Evolutionary conservation across 768 basidiomycete species (phyloP).

Genomic region (Obba rivulosa): DNA sequence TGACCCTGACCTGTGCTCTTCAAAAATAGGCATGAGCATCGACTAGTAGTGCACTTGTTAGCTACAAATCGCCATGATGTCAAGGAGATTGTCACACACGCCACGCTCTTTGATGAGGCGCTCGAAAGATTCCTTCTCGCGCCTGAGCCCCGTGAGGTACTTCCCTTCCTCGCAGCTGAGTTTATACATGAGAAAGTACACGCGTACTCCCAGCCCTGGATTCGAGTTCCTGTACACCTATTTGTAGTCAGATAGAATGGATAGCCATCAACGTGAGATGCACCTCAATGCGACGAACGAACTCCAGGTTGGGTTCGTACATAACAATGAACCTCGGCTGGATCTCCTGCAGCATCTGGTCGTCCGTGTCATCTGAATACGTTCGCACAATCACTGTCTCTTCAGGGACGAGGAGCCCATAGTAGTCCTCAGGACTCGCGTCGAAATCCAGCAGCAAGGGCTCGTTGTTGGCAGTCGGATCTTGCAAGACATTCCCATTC

Average conservation of each 20-base stretch:
- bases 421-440: slow-evolving; percentile 67
- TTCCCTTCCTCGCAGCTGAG: slow-evolving; percentile 94
- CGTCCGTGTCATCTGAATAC: slow-evolving; percentile 91
- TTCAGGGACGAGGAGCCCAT: slow-evolving; percentile 72
- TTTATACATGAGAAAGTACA: slow-evolving; percentile 95
- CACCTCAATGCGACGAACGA: slow-evolving; percentile 88
- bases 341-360: slow-evolving; percentile 80
- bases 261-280: slow-evolving; percentile 11
- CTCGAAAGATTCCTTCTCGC: slow-evolving; percentile 94
- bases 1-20: slow-evolving; percentile 45
- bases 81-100: slow-evolving; percentile 41
- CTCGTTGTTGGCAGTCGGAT: slow-evolving; percentile 7
- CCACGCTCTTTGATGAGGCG: slow-evolving; percentile 87
- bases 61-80: neutral
- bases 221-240: slow-evolving; percentile 85
- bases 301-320: slow-evolving; percentile 93
- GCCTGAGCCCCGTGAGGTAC: slow-evolving; percentile 81
- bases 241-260: neutral
- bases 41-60: slow-evolving; percentile 38
- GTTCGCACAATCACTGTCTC: slow-evolving; percentile 82
- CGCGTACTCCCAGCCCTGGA: slow-evolving; percentile 76
- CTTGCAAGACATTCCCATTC: slow-evolving; percentile 2
- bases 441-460: slow-evolving; percentile 25
- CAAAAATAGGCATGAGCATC: slow-evolving; percentile 83
- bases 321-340: slow-evolving; percentile 90